Evolutionary conservation across 345 rosid species (phyloP), one percentile per base, ranked within the genome.

Genomic region (Carallia pectinifolia): DNA sequence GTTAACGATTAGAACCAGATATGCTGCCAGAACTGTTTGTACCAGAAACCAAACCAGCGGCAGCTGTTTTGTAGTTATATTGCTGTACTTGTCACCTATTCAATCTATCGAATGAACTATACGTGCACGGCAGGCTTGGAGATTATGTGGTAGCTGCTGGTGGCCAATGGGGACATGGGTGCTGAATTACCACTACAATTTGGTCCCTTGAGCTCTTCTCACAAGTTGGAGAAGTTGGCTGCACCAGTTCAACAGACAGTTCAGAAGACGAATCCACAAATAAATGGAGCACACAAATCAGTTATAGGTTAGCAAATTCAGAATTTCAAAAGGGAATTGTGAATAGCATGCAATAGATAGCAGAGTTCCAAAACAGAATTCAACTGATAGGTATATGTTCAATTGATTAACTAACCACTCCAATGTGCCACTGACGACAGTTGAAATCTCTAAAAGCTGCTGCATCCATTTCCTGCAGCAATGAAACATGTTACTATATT

Each of bases 401-500:
- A 56, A 65, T 30, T 50, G 37, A 65, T 61, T 71, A 31, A 71
- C 91, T 81, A 83, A 90, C 97, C 82, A 91, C 91, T 53, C 97
- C 97, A 39, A 94, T 91, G 79, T 91, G 93, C 97, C 98, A 91
- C 78, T 85, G 88, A 7, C 81, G 81, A 72, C 83, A 55, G 61
- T 82, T 85, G 53, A 94, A 86, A 67, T 85, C 93, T 78, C 67
- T 85, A 77, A 91, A 94, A 60, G 88, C 79, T 30, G 85, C 87
- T 13, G 90, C 87, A 61, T 91, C 98, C 96, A 94, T 91, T 84
- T 94, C 97, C 98, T 91, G 86, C 69, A 77, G 63, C 30, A 34
- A 60, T 71, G 4, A 30, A 59, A 13, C 1, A 2, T 1, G 5
- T 56, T 56, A 7, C 60, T 23, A 19, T 27, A 56, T 9, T 19